A percentile compares a stretch with the other conserved stretches of the same genome.
phyloP scores from a whole-genome alignment of 1,284 basidiomycete species.

The Cryptococcus deneoformans region DNA sequence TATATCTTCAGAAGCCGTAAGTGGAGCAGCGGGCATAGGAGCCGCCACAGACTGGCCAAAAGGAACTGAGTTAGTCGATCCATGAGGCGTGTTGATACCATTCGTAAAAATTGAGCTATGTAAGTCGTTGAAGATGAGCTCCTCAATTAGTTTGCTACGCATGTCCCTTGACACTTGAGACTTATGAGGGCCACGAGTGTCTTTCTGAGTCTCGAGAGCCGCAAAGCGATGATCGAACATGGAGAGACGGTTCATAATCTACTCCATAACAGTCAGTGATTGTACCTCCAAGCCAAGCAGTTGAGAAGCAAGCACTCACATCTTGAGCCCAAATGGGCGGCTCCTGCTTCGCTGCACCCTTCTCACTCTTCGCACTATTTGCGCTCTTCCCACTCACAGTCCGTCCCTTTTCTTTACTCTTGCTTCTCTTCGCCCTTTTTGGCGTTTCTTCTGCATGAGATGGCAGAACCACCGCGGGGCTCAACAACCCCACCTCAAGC shows the following conservation, averaged over 20 bases:
- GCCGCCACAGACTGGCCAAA: constrained; percentile 2
- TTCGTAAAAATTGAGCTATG: constrained; percentile 12
- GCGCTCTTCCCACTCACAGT: constrained; percentile 3
- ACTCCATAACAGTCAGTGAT: background rate
- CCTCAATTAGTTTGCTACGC: constrained; percentile 23
- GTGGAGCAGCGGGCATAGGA: background rate
- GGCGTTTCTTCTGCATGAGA: background rate
- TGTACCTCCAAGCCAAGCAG: background rate
- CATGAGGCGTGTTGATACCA: constrained; percentile 7
- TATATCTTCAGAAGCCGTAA: background rate
- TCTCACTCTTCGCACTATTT: constrained; percentile 8
- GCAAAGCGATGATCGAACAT: constrained; percentile 29
- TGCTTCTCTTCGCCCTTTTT: constrained; percentile 3
- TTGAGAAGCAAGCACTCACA: constrained; percentile 14
- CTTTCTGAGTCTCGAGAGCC: constrained; percentile 18
- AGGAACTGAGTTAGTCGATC: constrained; percentile 5
- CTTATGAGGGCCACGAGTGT: background rate
- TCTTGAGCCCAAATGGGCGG: constrained; percentile 36
- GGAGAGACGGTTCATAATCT: constrained; percentile 30
- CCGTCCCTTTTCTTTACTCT: constrained; percentile 1
- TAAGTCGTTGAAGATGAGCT: constrained; percentile 29
- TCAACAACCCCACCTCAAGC: constrained; percentile 1
- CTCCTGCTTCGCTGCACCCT: background rate
- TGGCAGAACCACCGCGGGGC: background rate
- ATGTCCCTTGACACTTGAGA: constrained; percentile 17